phyloP scores from a whole-genome alignment of 371 early-diverging fungal species.

The Nematocida sp. region DNA sequence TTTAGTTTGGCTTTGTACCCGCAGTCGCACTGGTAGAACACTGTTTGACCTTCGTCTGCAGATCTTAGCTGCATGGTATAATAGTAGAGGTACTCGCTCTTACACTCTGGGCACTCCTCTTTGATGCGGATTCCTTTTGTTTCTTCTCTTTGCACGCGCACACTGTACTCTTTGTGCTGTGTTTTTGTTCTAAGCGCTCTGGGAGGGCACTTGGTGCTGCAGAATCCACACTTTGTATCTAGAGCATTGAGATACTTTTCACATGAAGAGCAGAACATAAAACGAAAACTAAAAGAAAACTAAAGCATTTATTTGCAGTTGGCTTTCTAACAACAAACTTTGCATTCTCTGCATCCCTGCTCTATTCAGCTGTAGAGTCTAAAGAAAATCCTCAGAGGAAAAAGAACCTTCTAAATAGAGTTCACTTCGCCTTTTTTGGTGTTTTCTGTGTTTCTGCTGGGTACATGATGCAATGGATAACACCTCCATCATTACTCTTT shows the following conservation, averaged over 20 bases:
- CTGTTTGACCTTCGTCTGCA: constrained; percentile 98
- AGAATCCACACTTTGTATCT: not conserved
- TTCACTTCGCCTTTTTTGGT: not conserved
- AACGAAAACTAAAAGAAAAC: too few relatives aligned
- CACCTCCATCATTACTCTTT: too few relatives aligned
- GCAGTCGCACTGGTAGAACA: constrained; percentile 96
- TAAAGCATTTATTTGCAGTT: not conserved
- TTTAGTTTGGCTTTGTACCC: constrained; percentile 69
- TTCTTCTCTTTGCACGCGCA: not conserved
- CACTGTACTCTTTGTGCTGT: not conserved
- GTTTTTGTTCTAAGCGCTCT: not conserved
- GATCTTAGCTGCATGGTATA: constrained; percentile 93
- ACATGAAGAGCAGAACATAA: constrained; percentile 45
- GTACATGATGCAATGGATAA: not conserved
- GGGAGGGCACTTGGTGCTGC: not conserved
- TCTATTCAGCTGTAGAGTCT: too few relatives aligned
- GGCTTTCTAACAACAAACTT: not conserved
- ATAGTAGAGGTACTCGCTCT: constrained; percentile 83
- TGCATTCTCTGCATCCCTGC: too few relatives aligned
- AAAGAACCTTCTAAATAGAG: too few relatives aligned
- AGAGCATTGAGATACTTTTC: constrained; percentile 31
- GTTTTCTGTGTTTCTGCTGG: not conserved
- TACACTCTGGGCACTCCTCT: constrained; percentile 80
- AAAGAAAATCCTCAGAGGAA: too few relatives aligned
- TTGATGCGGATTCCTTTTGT: constrained; percentile 67